Evolutionary conservation across 1,284 basidiomycete species (phyloP).

Genomic region (Polyporus tsugae): DNA sequence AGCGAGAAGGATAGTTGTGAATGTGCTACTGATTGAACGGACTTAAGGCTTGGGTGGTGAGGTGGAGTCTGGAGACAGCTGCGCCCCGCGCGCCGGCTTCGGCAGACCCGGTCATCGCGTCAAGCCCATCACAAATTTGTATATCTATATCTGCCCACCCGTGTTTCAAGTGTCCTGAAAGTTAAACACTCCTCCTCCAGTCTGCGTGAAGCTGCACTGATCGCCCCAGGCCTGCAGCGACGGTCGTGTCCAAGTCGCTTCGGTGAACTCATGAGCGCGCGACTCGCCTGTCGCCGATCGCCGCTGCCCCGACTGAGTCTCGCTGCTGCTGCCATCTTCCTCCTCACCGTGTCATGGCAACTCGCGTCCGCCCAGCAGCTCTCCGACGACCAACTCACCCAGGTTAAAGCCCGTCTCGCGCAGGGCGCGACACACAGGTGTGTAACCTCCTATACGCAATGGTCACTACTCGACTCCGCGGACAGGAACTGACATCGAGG

Average conservation of each 20-base stretch:
- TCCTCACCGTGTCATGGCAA: constrained; percentile 9
- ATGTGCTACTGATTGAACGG: not conserved
- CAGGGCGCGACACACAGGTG: constrained; percentile 59
- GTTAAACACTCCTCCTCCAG: not conserved
- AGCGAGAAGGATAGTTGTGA: not conserved
- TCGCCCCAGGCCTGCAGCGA: not conserved
- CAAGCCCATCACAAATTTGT: not conserved
- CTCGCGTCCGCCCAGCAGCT: constrained; percentile 40
- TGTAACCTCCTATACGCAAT: constrained; percentile 20
- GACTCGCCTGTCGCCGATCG: not conserved
- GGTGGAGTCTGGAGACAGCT: not conserved
- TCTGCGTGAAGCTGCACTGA: not conserved
- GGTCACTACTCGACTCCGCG: not conserved
- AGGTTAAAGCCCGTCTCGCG: constrained; percentile 53
- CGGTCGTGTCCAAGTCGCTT: not conserved
- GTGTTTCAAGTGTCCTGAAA: not conserved
- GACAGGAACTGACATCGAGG: not conserved
- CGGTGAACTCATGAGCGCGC: not conserved
- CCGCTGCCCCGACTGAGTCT: not conserved
- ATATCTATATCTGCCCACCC: not conserved
- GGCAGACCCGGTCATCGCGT: not conserved
- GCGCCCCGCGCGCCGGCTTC: not conserved
- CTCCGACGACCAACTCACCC: constrained; percentile 43
- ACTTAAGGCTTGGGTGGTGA: not conserved
- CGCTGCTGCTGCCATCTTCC: constrained; percentile 10